phyloP scores from a whole-genome alignment of 495 filamentous ascomycete genomes.

The Cercophora samala region DNA sequence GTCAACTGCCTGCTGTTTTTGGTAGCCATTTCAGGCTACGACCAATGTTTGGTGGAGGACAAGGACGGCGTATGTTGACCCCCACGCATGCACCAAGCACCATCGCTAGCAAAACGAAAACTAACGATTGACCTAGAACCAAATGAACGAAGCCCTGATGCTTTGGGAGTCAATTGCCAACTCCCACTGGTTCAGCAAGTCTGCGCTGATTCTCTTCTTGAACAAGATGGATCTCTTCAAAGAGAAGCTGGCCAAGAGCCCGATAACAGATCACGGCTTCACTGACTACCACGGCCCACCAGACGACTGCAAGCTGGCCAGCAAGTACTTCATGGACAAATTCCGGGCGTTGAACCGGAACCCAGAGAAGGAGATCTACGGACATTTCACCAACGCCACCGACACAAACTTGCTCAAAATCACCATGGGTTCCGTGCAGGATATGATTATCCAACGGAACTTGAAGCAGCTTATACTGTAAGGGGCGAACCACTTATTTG shows the following conservation, averaged over 20 bases:
- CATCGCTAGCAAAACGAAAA: background rate
- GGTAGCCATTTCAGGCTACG: constrained; percentile 93
- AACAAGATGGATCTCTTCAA: constrained; percentile 99
- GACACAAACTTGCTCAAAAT: constrained; percentile 95
- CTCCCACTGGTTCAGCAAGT: constrained; percentile 95
- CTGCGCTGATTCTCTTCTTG: constrained; percentile 93
- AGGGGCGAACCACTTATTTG: constrained; percentile 32
- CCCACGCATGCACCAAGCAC: background rate
- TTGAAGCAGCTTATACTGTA: constrained; percentile 91
- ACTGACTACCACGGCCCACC: constrained; percentile 71
- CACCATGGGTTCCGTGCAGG: constrained; percentile 95
- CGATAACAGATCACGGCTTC: constrained; percentile 83
- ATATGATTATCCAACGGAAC: constrained; percentile 99
- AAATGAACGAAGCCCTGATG: constrained; percentile 99
- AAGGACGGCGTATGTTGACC: constrained; percentile 79
- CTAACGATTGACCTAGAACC: constrained; percentile 62
- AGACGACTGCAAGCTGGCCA: constrained; percentile 57
- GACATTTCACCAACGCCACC: constrained; percentile 91
- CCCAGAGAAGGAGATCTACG: constrained; percentile 84
- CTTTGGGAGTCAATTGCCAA: constrained; percentile 97
- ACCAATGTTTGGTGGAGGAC: constrained; percentile 95
- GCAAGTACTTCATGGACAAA: constrained; percentile 85
- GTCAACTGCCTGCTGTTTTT: constrained; percentile 92
- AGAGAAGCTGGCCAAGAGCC: constrained; percentile 74
- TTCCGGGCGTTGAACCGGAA: constrained; percentile 84